Conservation (phyloP, 1,284 basidiomycete genomes). For the Leccinum angustisporum region DNA sequence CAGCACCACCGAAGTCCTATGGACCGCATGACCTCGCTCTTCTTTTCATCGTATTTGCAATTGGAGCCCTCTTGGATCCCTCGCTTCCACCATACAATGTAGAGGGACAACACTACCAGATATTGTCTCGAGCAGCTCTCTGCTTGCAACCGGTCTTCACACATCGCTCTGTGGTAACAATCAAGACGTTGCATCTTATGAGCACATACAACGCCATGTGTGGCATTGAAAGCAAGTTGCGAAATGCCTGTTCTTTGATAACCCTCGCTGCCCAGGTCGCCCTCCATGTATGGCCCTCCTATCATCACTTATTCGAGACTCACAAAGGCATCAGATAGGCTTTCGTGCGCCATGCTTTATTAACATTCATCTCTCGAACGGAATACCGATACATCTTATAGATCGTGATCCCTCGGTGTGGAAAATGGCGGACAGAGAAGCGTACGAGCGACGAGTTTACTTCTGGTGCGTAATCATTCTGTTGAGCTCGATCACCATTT, state of each 20-base stretch:
- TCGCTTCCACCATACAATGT: slow-evolving; percentile 47
- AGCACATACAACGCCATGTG: slow-evolving; percentile 55
- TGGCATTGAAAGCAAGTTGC: slow-evolving; percentile 50
- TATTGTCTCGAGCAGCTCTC: slow-evolving; percentile 47
- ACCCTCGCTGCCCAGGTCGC: slow-evolving; percentile 48
- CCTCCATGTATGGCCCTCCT: slow-evolving; percentile 37
- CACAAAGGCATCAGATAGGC: slow-evolving; percentile 40
- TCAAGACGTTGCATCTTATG: slow-evolving; percentile 52
- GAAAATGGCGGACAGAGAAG: slow-evolving; percentile 48
- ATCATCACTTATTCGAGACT: neutral
- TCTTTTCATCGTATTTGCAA: slow-evolving; percentile 48
- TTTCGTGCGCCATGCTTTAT: slow-evolving; percentile 40
- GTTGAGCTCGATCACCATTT: neutral
- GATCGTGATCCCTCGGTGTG: slow-evolving; percentile 56
- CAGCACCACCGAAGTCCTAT: slow-evolving; percentile 30
- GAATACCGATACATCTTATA: slow-evolving; percentile 22
- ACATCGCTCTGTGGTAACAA: slow-evolving; percentile 44
- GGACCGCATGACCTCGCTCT: slow-evolving; percentile 53
- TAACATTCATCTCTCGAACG: neutral
- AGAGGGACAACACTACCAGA: slow-evolving; percentile 56
- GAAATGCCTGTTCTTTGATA: slow-evolving; percentile 45
- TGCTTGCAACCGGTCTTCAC: slow-evolving; percentile 45
- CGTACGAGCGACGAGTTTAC: slow-evolving; percentile 52
- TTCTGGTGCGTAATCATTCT: slow-evolving; percentile 41
- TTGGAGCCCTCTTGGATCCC: slow-evolving; percentile 52